Evolutionary conservation across 225 moss, liverwort and hornwort genomes (phyloP).

Genomic region (Sphagnum tenellum): DNA sequence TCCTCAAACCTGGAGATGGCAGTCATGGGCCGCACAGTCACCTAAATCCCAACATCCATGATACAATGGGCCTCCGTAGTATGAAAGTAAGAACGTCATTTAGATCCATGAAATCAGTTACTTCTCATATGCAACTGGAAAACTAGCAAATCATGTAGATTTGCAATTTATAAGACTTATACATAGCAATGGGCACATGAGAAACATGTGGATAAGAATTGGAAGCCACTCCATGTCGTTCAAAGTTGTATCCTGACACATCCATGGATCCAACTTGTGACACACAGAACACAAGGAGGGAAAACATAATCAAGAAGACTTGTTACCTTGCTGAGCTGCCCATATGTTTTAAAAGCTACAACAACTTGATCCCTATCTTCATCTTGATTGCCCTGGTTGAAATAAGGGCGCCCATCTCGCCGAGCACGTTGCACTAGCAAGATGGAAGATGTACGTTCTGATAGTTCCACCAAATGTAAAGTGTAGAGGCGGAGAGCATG

Average conservation of each 20-base stretch:
- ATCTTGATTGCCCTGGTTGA: constrained; percentile 15
- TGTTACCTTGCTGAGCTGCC: constrained; percentile 49
- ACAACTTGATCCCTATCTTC: constrained; percentile 41
- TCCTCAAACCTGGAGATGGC: constrained; percentile 75
- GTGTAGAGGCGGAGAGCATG: constrained; percentile 66
- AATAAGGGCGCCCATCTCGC: constrained; percentile 50
- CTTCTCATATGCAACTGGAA: no score
- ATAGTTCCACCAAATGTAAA: constrained; percentile 74
- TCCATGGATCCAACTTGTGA: no score
- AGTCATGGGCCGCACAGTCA: constrained; percentile 63
- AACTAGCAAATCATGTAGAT: no score
- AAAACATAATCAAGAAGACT: background rate
- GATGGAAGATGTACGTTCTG: constrained; percentile 64
- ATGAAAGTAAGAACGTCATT: no score
- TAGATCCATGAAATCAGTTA: no score
- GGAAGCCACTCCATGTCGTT: no score
- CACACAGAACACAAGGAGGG: background rate
- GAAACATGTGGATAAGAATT: no score
- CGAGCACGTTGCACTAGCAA: constrained; percentile 49
- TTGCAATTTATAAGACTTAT: no score
- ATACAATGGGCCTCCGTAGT: no score
- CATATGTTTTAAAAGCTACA: constrained; percentile 55
- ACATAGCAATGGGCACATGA: no score
- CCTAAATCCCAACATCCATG: constrained; percentile 9
- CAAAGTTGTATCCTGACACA: no score